Evolutionary conservation across 495 filamentous ascomycete species (phyloP), one percentile per base, ranked within the genome.

Genomic region (Neurospora cerealis): DNA sequence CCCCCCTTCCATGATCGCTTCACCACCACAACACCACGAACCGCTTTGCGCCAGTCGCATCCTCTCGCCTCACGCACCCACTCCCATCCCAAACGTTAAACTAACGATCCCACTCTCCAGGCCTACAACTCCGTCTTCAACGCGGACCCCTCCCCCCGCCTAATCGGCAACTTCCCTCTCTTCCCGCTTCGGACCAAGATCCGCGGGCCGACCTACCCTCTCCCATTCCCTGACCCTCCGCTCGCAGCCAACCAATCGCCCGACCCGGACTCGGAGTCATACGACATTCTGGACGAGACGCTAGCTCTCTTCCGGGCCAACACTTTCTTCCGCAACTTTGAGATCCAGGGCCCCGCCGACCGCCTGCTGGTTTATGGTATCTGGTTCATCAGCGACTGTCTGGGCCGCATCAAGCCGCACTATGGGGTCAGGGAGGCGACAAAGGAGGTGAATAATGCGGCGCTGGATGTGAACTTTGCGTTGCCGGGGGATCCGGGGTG

Each of bases 311-410:
- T 98, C 88, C 93, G 96, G 70, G 95, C 96, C 81, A 98, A 99
- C 86, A 98, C 96, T 48, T 91, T 99, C 80, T 99, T 99, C 87
- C 92, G 96, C 77, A 99, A 99, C 87, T 99, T 99, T 80, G 96
- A 98, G 87, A 97, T 98, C 89, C 94, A 97, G 80, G 96, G 96
- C 21, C 93, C 94, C 39, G 96, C 96, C 72, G 96, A 99, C 83
- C 89, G 96, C 66, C 89, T 97, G 81, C 86, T 99, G 73, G 96
- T 99, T 77, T 99, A 99, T 84, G 95, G 95, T 71, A 98, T 97
- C 79, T 87, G 98, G 75, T 98, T 95, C 84, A 86, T 98, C 77
- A 93, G 89, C 79, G 95, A 98, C 79, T 94, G 92, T 75, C 85
- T 99, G 80, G 83, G 86, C 73, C 95, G 95, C 88, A 91, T 99